Evolutionary conservation across 768 basidiomycete species (phyloP), one percentile per base, ranked within the genome.

Genomic region (Rhodotorula taiwanensis): DNA sequence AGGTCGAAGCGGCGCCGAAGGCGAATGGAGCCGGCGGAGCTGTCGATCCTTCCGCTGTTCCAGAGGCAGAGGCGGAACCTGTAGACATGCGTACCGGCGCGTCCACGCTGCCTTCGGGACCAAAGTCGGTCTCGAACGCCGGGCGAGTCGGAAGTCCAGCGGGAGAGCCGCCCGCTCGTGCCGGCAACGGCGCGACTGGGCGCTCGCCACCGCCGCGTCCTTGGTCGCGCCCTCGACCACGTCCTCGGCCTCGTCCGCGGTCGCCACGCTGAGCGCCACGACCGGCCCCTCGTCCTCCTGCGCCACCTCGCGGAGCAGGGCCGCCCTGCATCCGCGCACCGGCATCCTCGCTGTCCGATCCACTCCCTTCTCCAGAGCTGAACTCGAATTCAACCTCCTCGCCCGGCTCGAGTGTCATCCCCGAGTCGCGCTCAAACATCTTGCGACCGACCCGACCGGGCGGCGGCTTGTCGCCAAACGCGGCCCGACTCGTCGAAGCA

Each of bases 371-470:
- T 16, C 62, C 67, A 18, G 55, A 54, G 39, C 58, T 60, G 31
- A 70, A 70, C 58, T 70, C 64, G n/a, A 70, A 70, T 57, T 66
- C 69, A 30, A 59, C 68, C 39, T 69, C 56, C 27, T 58, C 64
- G 3, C 58, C 68, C 25, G 44, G 57, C 0, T 27, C 60, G 4
- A 56, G 34, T 33, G 28, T 21, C 13, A n/a, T 11, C 2, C 68
- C 68, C 20, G 62, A 59, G 28, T 70, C 69, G n/a, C 64, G 43
- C 50, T 70, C 64, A 30, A 70, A 70, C 69, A 70, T 70, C 51
- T 44, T 18, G 4, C 69, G 51, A 1, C 69, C 69, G 18, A 60
- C 43, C 6, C 47, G 42, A 0, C 64, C 69, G 1, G 58, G 60
- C 0, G 69, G 69, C 1, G 69, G 69, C 18, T 36, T 31, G 6